Conservation (phyloP, 192 early-diverging fungal species). For the Martensiomyces pterosporus region DNA sequence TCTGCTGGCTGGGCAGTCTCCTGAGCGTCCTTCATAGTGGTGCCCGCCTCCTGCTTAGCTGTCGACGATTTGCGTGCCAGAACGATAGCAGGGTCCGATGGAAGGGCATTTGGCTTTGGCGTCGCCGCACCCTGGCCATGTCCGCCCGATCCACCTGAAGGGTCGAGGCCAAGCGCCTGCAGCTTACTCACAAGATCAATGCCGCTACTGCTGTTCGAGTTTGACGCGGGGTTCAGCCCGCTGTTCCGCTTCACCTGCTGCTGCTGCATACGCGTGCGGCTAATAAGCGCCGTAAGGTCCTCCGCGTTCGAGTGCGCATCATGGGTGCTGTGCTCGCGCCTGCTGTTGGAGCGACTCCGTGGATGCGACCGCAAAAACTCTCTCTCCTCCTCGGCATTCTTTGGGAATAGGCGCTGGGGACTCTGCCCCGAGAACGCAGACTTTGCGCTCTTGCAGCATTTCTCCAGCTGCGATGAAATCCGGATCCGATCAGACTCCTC, state of each 20-base stretch:
- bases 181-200: constrained; percentile 36
- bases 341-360: constrained; percentile 47
- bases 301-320: constrained; percentile 6
- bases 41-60: neutral
- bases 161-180: constrained; percentile 41
- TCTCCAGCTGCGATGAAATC: constrained; percentile 38
- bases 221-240: neutral
- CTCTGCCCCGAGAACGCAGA: constrained; percentile 21
- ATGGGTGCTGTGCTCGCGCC: constrained; percentile 12
- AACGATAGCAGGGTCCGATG: constrained; percentile 33
- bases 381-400: constrained; percentile 31
- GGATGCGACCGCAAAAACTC: constrained; percentile 43
- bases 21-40: neutral
- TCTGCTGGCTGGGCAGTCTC: constrained; percentile 29
- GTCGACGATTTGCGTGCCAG: constrained; percentile 32
- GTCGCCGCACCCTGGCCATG: constrained; percentile 4
- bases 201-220: neutral
- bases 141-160: constrained; percentile 2
- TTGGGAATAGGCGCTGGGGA: constrained; percentile 34
- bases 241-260: constrained; percentile 14
- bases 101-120: constrained; percentile 11
- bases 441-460: constrained; percentile 30
- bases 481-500: constrained; percentile 36
- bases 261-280: constrained; percentile 29
- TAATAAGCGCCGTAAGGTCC: constrained; percentile 22